These are phyloP conservation scores for Olyra latifolia DNA, from an alignment of 176 grass and related monocot genomes.

Conservation along the genomic window DNA sequence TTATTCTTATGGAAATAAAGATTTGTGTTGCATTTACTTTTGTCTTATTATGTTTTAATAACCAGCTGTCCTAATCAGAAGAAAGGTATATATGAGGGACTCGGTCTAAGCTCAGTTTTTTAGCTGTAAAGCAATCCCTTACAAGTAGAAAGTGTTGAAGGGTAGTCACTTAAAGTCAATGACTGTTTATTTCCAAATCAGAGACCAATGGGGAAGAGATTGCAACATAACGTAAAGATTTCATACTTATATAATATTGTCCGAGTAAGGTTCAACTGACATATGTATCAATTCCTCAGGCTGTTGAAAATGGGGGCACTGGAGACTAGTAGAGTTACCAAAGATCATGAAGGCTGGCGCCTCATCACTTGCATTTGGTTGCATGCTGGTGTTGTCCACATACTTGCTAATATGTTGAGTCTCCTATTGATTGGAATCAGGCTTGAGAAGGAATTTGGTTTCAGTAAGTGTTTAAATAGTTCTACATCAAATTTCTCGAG, in stretches of 20 bases:
- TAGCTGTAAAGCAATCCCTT: not conserved
- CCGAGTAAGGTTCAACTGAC: slow-evolving; percentile 5
- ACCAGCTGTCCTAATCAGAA: not conserved
- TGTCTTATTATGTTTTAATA: not conserved
- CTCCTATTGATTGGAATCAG: slow-evolving; percentile 85
- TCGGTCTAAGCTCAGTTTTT: not conserved
- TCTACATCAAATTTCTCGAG: not conserved
- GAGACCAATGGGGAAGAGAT: not conserved
- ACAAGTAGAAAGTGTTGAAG: not conserved
- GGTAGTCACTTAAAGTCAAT: not conserved
- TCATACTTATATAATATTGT: not conserved
- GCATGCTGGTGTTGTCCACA: slow-evolving; percentile 87
- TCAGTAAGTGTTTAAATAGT: slow-evolving; percentile 48
- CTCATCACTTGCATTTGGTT: slow-evolving; percentile 96
- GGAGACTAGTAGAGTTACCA: slow-evolving; percentile 64
- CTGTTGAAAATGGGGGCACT: slow-evolving; percentile 84
- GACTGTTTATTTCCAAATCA: not conserved
- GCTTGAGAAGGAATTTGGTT: slow-evolving; percentile 96
- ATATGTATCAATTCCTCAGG: slow-evolving; percentile 47
- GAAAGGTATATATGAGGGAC: not conserved
- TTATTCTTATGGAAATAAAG: not conserved
- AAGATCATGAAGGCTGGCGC: slow-evolving; percentile 72
- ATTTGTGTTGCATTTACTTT: not conserved
- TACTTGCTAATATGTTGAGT: slow-evolving; percentile 89
- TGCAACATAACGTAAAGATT: not conserved